A percentile compares a stretch with the other conserved stretches of the same genome.
Evolutionary conservation across 2,329 filamentous ascomycete species (phyloP).

Genomic region (Aurifilum marmelostoma): DNA sequence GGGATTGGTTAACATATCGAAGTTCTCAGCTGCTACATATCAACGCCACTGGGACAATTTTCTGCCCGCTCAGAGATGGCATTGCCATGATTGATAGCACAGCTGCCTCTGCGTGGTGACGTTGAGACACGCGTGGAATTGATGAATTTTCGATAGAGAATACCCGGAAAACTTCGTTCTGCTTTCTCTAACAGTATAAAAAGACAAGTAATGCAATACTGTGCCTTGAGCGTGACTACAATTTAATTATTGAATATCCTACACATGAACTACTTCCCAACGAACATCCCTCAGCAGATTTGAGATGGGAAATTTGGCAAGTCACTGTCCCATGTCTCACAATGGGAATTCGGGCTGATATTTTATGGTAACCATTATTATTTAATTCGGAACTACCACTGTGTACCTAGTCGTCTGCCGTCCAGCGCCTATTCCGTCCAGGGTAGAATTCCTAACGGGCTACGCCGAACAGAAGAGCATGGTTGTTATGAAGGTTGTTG

Average conservation of each 20-base stretch:
- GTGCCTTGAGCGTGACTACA: neutral
- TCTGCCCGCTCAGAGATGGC: neutral
- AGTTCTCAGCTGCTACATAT: neutral
- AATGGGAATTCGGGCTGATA: too few relatives aligned
- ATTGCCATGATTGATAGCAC: neutral
- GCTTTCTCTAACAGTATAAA: neutral
- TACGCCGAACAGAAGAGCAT: neutral
- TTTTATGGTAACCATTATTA: too few relatives aligned
- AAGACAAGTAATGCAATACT: neutral
- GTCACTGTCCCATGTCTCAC: too few relatives aligned
- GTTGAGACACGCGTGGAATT: neutral
- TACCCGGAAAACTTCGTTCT: neutral
- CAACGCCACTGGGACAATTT: neutral
- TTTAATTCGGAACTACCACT: too few relatives aligned
- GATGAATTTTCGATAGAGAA: neutral
- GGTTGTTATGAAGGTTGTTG: neutral
- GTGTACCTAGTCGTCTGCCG: neutral
- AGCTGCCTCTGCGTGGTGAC: neutral
- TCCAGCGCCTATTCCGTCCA: neutral
- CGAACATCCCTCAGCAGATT: neutral
- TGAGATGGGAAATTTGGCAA: neutral
- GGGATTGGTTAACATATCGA: neutral
- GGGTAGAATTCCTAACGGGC: neutral
- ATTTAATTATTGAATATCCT: neutral
- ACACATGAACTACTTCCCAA: neutral